These are phyloP conservation scores for Talaromyces sp. DNA, from an alignment of 2,329 filamentous ascomycete genomes.

Conservation along the genomic window DNA sequence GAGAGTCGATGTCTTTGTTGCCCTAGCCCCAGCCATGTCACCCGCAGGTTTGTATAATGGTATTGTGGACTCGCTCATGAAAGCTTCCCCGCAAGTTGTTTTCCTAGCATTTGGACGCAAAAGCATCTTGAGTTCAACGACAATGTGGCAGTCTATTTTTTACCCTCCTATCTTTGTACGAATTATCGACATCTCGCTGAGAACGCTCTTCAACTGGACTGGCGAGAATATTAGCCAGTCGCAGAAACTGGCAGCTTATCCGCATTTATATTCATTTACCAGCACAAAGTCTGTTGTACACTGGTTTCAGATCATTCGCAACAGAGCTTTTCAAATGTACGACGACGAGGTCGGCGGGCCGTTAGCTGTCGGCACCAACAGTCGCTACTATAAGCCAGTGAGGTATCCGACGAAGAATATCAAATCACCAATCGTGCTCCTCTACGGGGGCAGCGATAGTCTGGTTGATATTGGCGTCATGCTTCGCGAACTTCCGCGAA, in stretches of 20 bases:
- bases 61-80: slow-evolving; percentile 87
- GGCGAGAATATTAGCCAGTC: slow-evolving; percentile 75
- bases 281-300: slow-evolving; percentile 96
- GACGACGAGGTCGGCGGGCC: slow-evolving; percentile 87
- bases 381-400: slow-evolving; percentile 91
- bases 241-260: slow-evolving; percentile 93
- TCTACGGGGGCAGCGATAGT: slow-evolving; percentile 92
- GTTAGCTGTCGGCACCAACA: slow-evolving; percentile 63
- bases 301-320: slow-evolving; percentile 99
- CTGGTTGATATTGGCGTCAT: slow-evolving; percentile 91
- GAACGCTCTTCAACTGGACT: slow-evolving; percentile 86
- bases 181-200: slow-evolving; percentile 75
- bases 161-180: slow-evolving; percentile 92
- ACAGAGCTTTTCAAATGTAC: slow-evolving; percentile 95
- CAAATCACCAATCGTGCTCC: slow-evolving; percentile 85
- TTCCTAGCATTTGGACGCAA: slow-evolving; percentile 90
- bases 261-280: slow-evolving; percentile 93
- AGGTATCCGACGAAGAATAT: slow-evolving; percentile 97
- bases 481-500: slow-evolving; percentile 78
- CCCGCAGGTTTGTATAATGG: slow-evolving; percentile 85
- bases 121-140: slow-evolving; percentile 85
- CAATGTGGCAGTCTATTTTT: slow-evolving; percentile 94
- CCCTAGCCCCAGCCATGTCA: slow-evolving; percentile 92
- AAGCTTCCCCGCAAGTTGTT: slow-evolving; percentile 85
- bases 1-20: slow-evolving; percentile 94